Conservation (phyloP, 768 basidiomycete species). For the Russula sp. region DNA sequence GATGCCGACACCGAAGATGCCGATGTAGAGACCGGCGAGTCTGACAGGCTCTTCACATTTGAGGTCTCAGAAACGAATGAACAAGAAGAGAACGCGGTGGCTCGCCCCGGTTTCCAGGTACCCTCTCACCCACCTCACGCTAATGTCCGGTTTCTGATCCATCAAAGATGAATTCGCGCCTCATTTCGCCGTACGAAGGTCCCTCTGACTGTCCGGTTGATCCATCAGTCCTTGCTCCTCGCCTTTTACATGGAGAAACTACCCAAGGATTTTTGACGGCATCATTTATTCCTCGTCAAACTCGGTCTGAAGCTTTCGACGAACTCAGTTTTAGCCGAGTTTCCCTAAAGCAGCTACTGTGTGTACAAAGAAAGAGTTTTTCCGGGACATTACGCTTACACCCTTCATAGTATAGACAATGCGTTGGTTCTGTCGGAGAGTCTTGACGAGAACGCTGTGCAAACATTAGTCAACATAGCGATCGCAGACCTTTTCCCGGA, state of each 20-base stretch:
- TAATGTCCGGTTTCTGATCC: not conserved
- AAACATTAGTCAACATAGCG: not conserved
- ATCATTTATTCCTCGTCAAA: not conserved
- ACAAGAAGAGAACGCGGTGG: constrained; percentile 46
- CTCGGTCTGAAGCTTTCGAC: not conserved
- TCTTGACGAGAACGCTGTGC: not conserved
- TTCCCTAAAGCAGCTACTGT: not conserved
- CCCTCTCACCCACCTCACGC: no score
- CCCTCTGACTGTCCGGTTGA: not conserved
- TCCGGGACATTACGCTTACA: not conserved
- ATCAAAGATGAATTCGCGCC: not conserved
- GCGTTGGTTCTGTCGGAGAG: not conserved
- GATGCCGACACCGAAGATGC: constrained; percentile 23
- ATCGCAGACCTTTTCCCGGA: not conserved
- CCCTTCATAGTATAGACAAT: not conserved
- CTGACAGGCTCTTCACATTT: constrained; percentile 46
- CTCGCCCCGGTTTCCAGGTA: constrained; percentile 44
- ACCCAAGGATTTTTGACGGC: constrained; percentile 19
- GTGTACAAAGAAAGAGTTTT: constrained; percentile 8
- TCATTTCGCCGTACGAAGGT: not conserved
- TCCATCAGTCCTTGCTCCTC: not conserved
- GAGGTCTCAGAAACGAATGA: constrained; percentile 50
- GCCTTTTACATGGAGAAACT: constrained; percentile 21
- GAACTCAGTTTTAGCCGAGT: fast-evolving
- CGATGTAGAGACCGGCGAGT: constrained; percentile 38